A percentile compares a stretch with the other conserved stretches of the same genome.
phyloP scores from a whole-genome alignment of 345 rosid genomes.

The Hibiscus tridactylites region DNA sequence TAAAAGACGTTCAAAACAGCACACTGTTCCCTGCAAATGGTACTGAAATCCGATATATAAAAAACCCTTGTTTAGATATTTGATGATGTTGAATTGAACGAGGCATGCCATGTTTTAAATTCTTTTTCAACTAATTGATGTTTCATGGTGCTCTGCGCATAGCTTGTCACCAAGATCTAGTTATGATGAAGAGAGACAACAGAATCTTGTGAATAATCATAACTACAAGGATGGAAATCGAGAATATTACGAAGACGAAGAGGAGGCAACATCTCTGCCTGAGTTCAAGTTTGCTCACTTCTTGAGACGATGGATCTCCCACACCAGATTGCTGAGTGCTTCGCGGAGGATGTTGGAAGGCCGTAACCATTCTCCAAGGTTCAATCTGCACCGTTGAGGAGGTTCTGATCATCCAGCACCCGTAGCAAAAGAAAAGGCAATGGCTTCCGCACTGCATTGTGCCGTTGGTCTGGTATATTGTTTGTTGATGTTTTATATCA shows the following conservation, averaged over 20 bases:
- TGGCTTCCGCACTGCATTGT: background rate
- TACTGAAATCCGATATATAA: background rate
- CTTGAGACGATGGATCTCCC: constrained; percentile 45
- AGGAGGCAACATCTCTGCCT: constrained; percentile 27
- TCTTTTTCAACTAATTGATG: background rate
- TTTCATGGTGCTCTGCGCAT: background rate
- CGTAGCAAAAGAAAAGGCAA: background rate
- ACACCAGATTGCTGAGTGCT: constrained; percentile 29
- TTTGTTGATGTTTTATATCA: background rate
- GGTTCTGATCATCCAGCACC: background rate
- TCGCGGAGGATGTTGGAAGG: constrained; percentile 30
- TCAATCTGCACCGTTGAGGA: constrained; percentile 20
- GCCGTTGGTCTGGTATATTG: background rate
- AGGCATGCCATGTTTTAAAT: background rate
- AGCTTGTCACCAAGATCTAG: constrained; percentile 21
- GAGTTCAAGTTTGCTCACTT: constrained; percentile 38
- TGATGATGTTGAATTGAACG: background rate
- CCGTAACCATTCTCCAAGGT: constrained; percentile 29
- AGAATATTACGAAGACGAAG: constrained; percentile 18
- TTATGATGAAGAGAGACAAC: constrained; percentile 16
- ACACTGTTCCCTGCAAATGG: constrained; percentile 18
- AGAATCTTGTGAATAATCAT: background rate
- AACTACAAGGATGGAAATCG: constrained; percentile 7
- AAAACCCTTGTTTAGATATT: background rate
- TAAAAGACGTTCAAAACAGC: constrained; percentile 30